A percentile compares a stretch with the other conserved stretches of the same genome.
phyloP scores from a whole-genome alignment of 805 yeast species.

The Sugiyamaella marilandica region DNA sequence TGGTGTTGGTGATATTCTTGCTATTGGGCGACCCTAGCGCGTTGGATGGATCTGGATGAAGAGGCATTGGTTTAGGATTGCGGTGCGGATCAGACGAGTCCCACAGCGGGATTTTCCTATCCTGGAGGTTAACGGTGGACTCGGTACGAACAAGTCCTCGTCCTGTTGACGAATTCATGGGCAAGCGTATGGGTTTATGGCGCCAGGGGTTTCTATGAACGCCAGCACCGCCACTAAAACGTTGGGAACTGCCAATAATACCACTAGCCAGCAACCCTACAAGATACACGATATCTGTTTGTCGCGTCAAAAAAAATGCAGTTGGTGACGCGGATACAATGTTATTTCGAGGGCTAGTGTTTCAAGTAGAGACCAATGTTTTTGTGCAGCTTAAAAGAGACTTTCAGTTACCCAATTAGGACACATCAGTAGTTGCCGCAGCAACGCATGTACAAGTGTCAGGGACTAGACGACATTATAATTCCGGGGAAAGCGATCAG shows the following conservation, averaged over 20 bases:
- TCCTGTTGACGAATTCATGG: background rate
- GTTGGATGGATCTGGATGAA: constrained; percentile 37
- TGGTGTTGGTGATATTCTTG: constrained; percentile 14
- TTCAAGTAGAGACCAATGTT: background rate
- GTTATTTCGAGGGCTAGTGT: background rate
- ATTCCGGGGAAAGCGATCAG: too few species aligned
- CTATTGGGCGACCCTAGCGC: constrained; percentile 19
- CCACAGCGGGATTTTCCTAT: constrained; percentile 29
- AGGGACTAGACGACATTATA: too few species aligned
- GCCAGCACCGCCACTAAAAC: background rate
- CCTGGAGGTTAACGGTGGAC: constrained; percentile 22
- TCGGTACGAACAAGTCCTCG: constrained; percentile 18
- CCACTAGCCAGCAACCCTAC: too few species aligned
- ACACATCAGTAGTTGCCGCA: background rate
- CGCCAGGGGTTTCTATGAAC: background rate
- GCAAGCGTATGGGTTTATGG: background rate
- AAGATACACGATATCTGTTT: too few species aligned
- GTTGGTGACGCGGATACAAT: background rate
- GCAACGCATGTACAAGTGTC: background rate
- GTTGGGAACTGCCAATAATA: too few species aligned
- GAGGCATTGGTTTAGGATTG: constrained; percentile 40
- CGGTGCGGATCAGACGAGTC: constrained; percentile 39
- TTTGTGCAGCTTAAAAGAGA: background rate
- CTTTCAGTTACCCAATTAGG: background rate
- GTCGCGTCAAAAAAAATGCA: too few species aligned